These are phyloP conservation scores for Ruellia speciosa DNA, from an alignment of 305 asterid species.

Conservation along the genomic window DNA sequence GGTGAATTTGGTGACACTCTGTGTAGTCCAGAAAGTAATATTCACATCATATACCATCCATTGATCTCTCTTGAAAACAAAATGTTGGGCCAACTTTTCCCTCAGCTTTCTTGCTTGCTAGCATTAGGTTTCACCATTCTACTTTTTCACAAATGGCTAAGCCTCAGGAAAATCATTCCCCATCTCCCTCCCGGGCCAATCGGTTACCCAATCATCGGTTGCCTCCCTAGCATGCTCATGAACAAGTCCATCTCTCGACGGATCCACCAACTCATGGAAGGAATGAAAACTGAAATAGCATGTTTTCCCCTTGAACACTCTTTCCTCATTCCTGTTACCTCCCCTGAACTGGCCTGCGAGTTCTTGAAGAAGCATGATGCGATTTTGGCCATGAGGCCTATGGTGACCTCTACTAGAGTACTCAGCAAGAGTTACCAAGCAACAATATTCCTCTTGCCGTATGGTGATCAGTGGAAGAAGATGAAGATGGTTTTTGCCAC, in stretches of 20 bases:
- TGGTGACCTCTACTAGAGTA: not conserved
- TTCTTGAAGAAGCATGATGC: constrained; percentile 17
- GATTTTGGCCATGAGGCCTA: constrained; percentile 11
- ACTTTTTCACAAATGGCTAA: not conserved
- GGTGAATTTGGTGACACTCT: too few species aligned
- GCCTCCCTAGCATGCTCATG: not conserved
- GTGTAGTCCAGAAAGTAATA: too few species aligned
- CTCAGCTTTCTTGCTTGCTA: not conserved
- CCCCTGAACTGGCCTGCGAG: constrained; percentile 21
- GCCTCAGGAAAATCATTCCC: not conserved
- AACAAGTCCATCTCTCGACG: constrained; percentile 8
- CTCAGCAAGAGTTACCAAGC: constrained; percentile 5
- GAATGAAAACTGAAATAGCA: constrained; percentile 9
- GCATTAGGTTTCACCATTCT: not conserved
- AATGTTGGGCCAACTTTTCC: not conserved
- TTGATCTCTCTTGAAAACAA: too few species aligned
- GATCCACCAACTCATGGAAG: constrained; percentile 15
- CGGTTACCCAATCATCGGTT: constrained; percentile 4
- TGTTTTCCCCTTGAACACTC: constrained; percentile 11
- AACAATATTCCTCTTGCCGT: not conserved
- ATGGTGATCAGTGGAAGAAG: constrained; percentile 14
- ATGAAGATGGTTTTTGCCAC: constrained; percentile 14
- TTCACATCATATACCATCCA: too few species aligned
- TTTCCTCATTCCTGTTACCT: constrained; percentile 6
- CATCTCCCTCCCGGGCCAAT: constrained; percentile 20